Evolutionary conservation across 1,284 basidiomycete genomes (phyloP), one percentile per base, ranked within the genome.

Genomic region (Malassezia furfur): DNA sequence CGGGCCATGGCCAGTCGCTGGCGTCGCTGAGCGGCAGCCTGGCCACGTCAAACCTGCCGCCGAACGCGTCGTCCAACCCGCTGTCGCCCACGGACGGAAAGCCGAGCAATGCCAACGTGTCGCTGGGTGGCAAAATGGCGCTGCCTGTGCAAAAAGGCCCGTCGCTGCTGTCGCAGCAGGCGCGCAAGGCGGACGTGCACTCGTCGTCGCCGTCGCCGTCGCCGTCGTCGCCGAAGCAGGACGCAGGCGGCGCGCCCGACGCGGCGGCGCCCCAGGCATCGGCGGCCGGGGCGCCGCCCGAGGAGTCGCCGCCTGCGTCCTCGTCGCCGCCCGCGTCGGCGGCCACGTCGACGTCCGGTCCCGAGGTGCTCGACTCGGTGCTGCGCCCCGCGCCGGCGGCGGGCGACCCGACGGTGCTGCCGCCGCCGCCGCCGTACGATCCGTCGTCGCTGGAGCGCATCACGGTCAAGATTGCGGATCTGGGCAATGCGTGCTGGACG

Each of bases 391-490:
- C 80, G n/a, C 78, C 78, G 3, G 74, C 72, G n/a, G 80, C 79
- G 1, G 79, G 79, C 30, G 80, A 81, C 61, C 80, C 79, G 8
- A 79, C 70, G 53, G 78, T 77, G 14, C 75, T 81, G 8, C 78
- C 78, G 11, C 80, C 80, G n/a, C 79, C 80, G 2, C 77, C 78
- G 60, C 79, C 79, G 0, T 81, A 82, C 66, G 80, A 82, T 64
- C 81, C 80, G 0, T 76, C 76, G 47, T 78, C 77, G 49, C 70
- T 82, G 35, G 91, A 96, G 76, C 84, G 85, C 71, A 94, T 98
- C 63, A 96, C 91, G 3, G 94, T 98, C 62, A 96, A 98, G 81
- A 96, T 98, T 74, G 93, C 93, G 32, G 94, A 98, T 80, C 78
- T 98, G 52, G 93, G 91, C 19, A 94, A 96, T 75, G 88, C 87